Conservation (phyloP, 2,329 filamentous ascomycete genomes). For the Aspergillus ochraceus region DNA sequence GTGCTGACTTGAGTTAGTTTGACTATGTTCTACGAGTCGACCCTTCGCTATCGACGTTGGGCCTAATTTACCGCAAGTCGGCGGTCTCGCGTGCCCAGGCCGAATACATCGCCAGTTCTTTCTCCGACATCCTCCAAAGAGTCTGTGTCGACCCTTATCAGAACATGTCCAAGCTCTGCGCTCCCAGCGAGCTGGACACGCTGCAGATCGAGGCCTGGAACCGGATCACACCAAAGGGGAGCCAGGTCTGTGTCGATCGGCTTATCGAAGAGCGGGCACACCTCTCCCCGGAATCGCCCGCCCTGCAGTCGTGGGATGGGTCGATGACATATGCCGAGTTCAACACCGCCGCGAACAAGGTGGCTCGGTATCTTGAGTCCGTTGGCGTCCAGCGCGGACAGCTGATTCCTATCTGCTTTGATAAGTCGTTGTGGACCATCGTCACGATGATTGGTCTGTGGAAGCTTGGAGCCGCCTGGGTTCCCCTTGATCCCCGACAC, state of each 20-base stretch:
- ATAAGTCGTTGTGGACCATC: slow-evolving; percentile 10
- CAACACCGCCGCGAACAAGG: slow-evolving; percentile 5
- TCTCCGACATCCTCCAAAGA: slow-evolving; percentile 12
- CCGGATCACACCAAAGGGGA: slow-evolving; percentile 9
- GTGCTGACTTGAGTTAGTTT: slow-evolving; percentile 5
- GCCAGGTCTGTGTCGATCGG: slow-evolving; percentile 7
- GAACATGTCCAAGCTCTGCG: slow-evolving; percentile 9
- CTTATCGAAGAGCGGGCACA: slow-evolving; percentile 10
- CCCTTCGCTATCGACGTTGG: slow-evolving; percentile 10
- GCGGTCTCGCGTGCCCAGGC: slow-evolving; percentile 12
- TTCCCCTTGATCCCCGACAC: slow-evolving; percentile 1
- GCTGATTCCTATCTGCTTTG: slow-evolving; percentile 11
- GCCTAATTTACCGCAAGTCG: slow-evolving; percentile 14
- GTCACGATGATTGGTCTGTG: slow-evolving; percentile 6
- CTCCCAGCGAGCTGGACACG: slow-evolving; percentile 13
- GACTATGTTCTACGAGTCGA: slow-evolving; percentile 14
- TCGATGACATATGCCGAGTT: slow-evolving; percentile 11
- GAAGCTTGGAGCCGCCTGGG: slow-evolving; percentile 9
- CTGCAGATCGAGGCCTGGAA: slow-evolving; percentile 16
- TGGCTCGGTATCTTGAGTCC: slow-evolving; percentile 8
- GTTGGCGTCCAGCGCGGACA: slow-evolving; percentile 6
- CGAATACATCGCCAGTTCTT: slow-evolving; percentile 13
- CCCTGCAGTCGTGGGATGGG: slow-evolving; percentile 12
- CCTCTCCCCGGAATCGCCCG: slow-evolving; percentile 3
- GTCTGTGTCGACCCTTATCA: slow-evolving; percentile 12